These are phyloP conservation scores for Penicillium sp. DNA, from an alignment of 2,329 filamentous ascomycete genomes.

Conservation along the genomic window DNA sequence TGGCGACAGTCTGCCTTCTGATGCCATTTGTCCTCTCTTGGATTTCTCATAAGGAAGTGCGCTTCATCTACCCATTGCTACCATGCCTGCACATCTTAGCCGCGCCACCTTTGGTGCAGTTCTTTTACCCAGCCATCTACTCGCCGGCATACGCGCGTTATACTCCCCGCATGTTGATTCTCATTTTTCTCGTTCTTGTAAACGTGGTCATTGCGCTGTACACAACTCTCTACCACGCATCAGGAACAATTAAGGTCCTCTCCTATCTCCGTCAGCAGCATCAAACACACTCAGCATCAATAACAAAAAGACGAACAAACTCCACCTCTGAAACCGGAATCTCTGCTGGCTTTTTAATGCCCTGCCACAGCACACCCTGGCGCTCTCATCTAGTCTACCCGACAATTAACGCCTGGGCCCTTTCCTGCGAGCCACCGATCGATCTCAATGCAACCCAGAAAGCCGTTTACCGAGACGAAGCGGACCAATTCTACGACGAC, in stretches of 20 bases:
- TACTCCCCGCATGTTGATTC: conserved; percentile 53
- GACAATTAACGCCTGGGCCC: conserved; percentile 72
- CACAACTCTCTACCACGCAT: conserved; percentile 73
- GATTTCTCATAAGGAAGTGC: conserved; percentile 93
- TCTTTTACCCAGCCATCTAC: conserved; percentile 56
- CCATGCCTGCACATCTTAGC: conserved; percentile 81
- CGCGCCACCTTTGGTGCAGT: conserved; percentile 64
- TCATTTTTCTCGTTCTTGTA: conserved; percentile 59
- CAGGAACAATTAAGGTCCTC: conserved; percentile 73
- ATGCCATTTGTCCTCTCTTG: conserved; percentile 67
- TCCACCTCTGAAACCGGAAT: conserved; percentile 36
- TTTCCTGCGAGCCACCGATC: conserved; percentile 88
- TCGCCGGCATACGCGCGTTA: conserved; percentile 32
- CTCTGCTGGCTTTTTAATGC: conserved; percentile 79
- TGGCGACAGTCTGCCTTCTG: conserved; percentile 60
- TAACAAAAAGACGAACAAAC: conserved; percentile 26
- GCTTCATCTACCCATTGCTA: conserved; percentile 91
- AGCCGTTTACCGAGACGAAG: conserved; percentile 76
- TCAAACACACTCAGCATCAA: conserved; percentile 53
- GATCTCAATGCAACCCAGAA: conserved; percentile 62
- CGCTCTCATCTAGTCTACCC: conserved; percentile 80
- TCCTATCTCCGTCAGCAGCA: conserved; percentile 74
- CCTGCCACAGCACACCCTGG: conserved; percentile 96
- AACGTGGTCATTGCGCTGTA: conserved; percentile 75
- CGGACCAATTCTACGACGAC: conserved; percentile 80